Conservation (phyloP, 2,329 filamentous ascomycete species). For the Aureobasidium zeae region DNA sequence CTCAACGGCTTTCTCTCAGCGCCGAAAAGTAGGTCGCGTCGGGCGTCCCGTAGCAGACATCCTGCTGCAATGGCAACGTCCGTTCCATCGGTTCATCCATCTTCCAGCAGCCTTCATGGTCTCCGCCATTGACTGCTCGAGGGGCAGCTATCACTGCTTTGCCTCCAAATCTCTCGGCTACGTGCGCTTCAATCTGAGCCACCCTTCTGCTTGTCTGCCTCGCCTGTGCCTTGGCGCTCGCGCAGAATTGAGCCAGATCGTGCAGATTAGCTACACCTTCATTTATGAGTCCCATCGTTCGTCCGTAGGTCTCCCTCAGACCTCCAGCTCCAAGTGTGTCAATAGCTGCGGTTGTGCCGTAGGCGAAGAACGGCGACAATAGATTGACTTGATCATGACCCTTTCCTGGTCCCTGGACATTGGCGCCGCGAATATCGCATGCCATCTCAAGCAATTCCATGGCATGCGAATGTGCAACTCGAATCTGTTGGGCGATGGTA, state of each 20-base stretch:
- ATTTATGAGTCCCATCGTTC: slow-evolving; percentile 3
- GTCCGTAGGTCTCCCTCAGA: slow-evolving; percentile 2
- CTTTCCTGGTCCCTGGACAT: slow-evolving; percentile 1
- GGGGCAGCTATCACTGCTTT: neutral
- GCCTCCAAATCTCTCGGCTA: neutral
- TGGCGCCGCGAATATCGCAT: slow-evolving; percentile 31
- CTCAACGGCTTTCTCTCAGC: slow-evolving; percentile 16
- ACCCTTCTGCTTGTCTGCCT: slow-evolving; percentile 11
- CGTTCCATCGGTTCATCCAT: slow-evolving; percentile 26
- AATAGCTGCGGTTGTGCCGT: slow-evolving; percentile 52
- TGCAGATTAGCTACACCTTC: slow-evolving; percentile 2
- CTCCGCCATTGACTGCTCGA: neutral
- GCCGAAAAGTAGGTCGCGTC: slow-evolving; percentile 23
- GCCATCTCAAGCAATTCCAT: slow-evolving; percentile 43
- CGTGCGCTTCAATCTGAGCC: slow-evolving; percentile 4
- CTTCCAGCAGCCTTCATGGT: slow-evolving; percentile 21
- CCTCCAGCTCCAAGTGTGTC: slow-evolving; percentile 58
- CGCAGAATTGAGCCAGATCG: slow-evolving; percentile 9
- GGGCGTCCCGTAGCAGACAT: slow-evolving; percentile 28
- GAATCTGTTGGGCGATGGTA: slow-evolving; percentile 38
- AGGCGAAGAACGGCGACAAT: slow-evolving; percentile 48
- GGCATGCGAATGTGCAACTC: slow-evolving; percentile 44
- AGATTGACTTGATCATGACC: slow-evolving; percentile 15
- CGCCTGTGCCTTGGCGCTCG: slow-evolving; percentile 6
- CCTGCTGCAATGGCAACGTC: slow-evolving; percentile 23